Percentiles rank a stretch among this genome's conserved stretches.
These are phyloP conservation scores for Ceratobasidium sp. DNA, from an alignment of 1,284 basidiomycete species.

Conservation along the genomic window DNA sequence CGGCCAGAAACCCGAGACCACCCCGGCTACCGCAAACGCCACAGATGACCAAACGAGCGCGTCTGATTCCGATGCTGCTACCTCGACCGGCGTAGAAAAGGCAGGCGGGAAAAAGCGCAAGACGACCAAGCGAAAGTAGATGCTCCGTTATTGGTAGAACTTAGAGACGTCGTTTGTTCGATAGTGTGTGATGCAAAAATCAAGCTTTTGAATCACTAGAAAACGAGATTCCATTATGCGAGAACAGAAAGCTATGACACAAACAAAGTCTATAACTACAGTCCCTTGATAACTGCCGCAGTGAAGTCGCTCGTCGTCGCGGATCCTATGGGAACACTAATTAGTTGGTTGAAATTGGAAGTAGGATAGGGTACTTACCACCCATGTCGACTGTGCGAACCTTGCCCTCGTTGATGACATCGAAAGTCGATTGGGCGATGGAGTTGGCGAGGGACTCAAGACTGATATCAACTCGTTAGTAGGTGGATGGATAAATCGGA, in stretches of 20 bases:
- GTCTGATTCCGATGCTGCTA: constrained; percentile 38
- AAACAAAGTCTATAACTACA: constrained; percentile 56
- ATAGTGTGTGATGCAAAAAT: not conserved
- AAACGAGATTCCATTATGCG: constrained; percentile 13
- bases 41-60: constrained; percentile 21
- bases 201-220: not conserved
- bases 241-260: constrained; percentile 42
- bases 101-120: constrained; percentile 46
- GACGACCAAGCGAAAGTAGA: constrained; percentile 39
- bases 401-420: constrained; percentile 96
- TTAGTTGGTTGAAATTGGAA: constrained; percentile 15
- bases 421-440: constrained; percentile 79
- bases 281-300: constrained; percentile 83
- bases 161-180: not conserved
- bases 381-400: constrained; percentile 93
- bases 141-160: not conserved
- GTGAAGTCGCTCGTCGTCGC: constrained; percentile 91
- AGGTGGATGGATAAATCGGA: constrained; percentile 65
- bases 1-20: constrained; percentile 7
- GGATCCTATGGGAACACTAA: constrained; percentile 66
- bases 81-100: constrained; percentile 33
- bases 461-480: constrained; percentile 58
- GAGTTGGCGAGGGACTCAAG: constrained; percentile 95
- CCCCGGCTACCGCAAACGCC: constrained; percentile 14
- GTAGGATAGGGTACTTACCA: constrained; percentile 68